Percentiles rank a stretch among this genome's conserved stretches.
phyloP scores from a whole-genome alignment of 306 rosid genomes.

The Sicyos edulis region DNA sequence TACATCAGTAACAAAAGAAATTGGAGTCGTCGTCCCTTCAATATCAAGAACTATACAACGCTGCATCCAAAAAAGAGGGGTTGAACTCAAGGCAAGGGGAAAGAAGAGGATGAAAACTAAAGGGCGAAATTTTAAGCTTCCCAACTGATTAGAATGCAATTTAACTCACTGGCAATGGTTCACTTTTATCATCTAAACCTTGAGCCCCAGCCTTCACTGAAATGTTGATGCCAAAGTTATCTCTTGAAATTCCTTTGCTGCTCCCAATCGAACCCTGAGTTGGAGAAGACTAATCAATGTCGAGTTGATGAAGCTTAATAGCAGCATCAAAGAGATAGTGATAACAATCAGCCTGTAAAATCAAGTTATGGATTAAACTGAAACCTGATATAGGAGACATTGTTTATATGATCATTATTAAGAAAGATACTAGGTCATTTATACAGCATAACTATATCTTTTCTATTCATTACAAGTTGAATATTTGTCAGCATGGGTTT shows the following conservation, averaged over 20 bases:
- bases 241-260: conserved; percentile 38
- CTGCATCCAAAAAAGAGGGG: conserved; percentile 37
- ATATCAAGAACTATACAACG: conserved; percentile 88
- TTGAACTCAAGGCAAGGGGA: not conserved
- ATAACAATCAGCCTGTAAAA: conserved; percentile 71
- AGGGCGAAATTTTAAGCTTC: not conserved
- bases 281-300: conserved; percentile 75
- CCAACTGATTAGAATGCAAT: not conserved
- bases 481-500: not conserved
- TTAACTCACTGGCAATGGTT: conserved; percentile 32
- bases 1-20: conserved; percentile 85
- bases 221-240: conserved; percentile 33
- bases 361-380: conserved; percentile 22
- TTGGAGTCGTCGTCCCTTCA: conserved; percentile 97
- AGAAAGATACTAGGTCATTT: no score
- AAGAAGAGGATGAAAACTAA: not conserved
- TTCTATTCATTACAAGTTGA: not conserved
- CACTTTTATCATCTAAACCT: conserved; percentile 33
- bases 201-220: conserved; percentile 53
- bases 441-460: no score
- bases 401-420: not conserved
- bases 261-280: conserved; percentile 59
- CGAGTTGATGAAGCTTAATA: conserved; percentile 78
- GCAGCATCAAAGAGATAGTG: conserved; percentile 95
- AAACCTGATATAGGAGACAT: not conserved